A percentile compares a stretch with the other conserved stretches of the same genome.
These are phyloP conservation scores for Xylariaceae sp. DNA, from an alignment of 2,329 filamentous ascomycete genomes.

Conservation along the genomic window DNA sequence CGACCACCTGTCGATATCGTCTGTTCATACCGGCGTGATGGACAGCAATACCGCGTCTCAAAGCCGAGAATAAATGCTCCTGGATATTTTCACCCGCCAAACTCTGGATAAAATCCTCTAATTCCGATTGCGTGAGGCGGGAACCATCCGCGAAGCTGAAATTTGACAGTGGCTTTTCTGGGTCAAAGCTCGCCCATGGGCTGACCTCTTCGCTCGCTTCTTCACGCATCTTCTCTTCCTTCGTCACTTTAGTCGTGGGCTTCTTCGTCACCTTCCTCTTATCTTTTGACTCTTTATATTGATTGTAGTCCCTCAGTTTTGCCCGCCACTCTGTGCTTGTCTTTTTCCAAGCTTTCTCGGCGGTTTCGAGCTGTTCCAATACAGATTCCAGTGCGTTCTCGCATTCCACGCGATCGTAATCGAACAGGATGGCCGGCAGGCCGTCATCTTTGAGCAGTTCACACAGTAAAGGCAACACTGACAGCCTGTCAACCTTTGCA, in stretches of 20 bases:
- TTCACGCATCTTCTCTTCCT: slow-evolving; percentile 47
- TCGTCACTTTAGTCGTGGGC: slow-evolving; percentile 31
- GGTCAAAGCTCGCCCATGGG: slow-evolving; percentile 61
- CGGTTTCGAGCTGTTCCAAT: slow-evolving; percentile 45
- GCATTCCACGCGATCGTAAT: slow-evolving; percentile 63
- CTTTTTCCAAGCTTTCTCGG: slow-evolving; percentile 53
- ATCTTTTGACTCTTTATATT: slow-evolving; percentile 46
- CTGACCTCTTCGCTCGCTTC: slow-evolving; percentile 50
- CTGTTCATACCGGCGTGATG: slow-evolving; percentile 78
- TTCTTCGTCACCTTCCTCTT: slow-evolving; percentile 35
- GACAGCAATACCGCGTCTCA: slow-evolving; percentile 65
- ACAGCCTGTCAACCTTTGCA: background rate
- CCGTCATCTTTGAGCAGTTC: slow-evolving; percentile 58
- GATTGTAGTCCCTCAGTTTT: slow-evolving; percentile 52
- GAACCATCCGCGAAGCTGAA: slow-evolving; percentile 16
- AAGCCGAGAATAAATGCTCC: slow-evolving; percentile 51
- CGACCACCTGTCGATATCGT: slow-evolving; percentile 67
- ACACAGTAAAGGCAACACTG: slow-evolving; percentile 46
- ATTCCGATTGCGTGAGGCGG: slow-evolving; percentile 47
- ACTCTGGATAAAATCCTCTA: slow-evolving; percentile 48
- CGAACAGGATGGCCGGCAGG: slow-evolving; percentile 70
- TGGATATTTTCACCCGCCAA: slow-evolving; percentile 47
- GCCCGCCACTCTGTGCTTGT: slow-evolving; percentile 54
- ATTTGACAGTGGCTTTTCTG: slow-evolving; percentile 5
- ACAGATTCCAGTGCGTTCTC: slow-evolving; percentile 52